Evolutionary conservation across 2,329 filamentous ascomycete species (phyloP), one percentile per base, ranked within the genome.

Genomic region (Chaetothyriales sp.): DNA sequence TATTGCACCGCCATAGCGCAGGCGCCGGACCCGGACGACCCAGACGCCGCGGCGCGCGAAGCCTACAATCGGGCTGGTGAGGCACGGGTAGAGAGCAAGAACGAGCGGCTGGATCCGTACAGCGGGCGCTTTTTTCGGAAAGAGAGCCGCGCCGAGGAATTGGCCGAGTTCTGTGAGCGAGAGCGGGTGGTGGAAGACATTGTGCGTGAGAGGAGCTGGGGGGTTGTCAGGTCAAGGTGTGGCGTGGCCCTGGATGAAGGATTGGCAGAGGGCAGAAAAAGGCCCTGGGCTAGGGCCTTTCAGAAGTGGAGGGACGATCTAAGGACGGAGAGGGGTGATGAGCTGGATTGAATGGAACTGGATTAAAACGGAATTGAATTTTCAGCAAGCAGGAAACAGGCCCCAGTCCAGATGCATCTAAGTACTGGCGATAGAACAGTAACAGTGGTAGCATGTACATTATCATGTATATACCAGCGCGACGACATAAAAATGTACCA

Each of bases 41-140:
- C 89, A 1, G 86, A 90, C 52, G 75, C 81, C 22, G 71, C 85
- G 0, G 62, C 85, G 18, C 74, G 86, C 51, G 77, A 88, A 61
- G 74, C 81, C 0, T 85, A 94, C 67, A 80, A 80, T 50, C 77
- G 81, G 53, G 80, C 74, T 60, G 81, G 85, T 56, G 75, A 82
- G 47, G 83, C 90, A 62, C 74, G 81, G 49, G 75, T 90, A 0
- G 82, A 97, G 4, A 80, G 97, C 65, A 92, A 97, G 69, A 80
- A 97, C 65, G 92, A 97, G 69, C 75, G 92, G 51, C 67, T 95
- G 53, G 92, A 98, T 70, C 92, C 92, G 1, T 98, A 98, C 65
- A 89, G 85, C 8, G 85, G 75, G 5, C 75, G 90, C 20, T 94
- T 87, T 66, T 90, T 90, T 60, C 82, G 86, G 0, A 71, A 74